phyloP scores from a whole-genome alignment of 441 rosid species.

The Pelargonium cotyledonis region DNA sequence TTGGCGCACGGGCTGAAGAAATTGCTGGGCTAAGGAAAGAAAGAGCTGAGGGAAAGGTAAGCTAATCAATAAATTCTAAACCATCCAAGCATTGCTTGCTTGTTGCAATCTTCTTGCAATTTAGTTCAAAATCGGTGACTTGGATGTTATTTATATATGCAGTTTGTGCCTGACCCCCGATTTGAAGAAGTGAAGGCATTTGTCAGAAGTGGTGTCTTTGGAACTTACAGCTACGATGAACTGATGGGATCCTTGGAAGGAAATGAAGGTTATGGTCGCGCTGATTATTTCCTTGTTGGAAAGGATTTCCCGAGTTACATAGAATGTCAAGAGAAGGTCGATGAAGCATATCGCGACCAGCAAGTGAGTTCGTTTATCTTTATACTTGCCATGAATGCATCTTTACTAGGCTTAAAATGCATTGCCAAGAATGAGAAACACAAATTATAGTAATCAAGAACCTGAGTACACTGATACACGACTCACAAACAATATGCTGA shows the following conservation, averaged over 20 bases:
- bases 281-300: slow-evolving; percentile 91
- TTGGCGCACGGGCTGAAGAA: slow-evolving; percentile 74
- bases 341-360: slow-evolving; percentile 64
- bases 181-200: slow-evolving; percentile 81
- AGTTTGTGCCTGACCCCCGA: slow-evolving; percentile 76
- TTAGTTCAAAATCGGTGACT: too few species aligned
- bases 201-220: slow-evolving; percentile 68
- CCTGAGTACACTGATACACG: too few species aligned
- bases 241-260: slow-evolving; percentile 85
- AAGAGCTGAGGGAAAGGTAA: slow-evolving; percentile 81
- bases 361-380: slow-evolving; percentile 33
- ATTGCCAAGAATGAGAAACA: too few species aligned
- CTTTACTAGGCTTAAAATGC: too few species aligned
- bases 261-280: slow-evolving; percentile 79
- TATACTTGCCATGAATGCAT: too few species aligned
- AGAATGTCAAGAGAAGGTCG: slow-evolving; percentile 83
- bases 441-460: too few species aligned
- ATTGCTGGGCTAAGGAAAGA: slow-evolving; percentile 75
- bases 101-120: too few species aligned
- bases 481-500: too few species aligned
- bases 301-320: slow-evolving; percentile 89
- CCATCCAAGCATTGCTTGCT: not conserved
- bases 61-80: not conserved
- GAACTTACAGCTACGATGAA: slow-evolving; percentile 57
- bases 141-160: slow-evolving; percentile 13